Conservation (phyloP, 2,329 filamentous ascomycete genomes). For the Fusarium sp. region DNA sequence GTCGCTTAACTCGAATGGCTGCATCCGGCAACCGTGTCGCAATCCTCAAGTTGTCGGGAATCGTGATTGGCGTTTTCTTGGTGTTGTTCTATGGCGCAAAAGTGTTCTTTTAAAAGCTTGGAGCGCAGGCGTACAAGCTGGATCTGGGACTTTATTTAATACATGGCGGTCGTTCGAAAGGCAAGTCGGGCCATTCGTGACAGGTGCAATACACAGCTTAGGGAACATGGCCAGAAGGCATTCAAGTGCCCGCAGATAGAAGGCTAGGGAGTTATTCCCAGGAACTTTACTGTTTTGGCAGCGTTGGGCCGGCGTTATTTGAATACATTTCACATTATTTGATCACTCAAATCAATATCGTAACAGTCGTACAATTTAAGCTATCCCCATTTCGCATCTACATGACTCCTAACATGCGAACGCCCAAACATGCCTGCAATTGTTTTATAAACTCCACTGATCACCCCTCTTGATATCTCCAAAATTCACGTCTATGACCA, state of each 20-base stretch:
- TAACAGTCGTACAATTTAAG: constrained; percentile 34
- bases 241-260: constrained; percentile 13
- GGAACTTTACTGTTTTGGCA: constrained; percentile 32
- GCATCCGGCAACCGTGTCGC: constrained; percentile 90
- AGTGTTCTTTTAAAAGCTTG: constrained; percentile 67
- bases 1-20: constrained; percentile 89
- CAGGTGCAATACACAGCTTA: not conserved
- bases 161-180: not conserved
- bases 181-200: not conserved
- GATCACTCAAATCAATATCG: constrained; percentile 7
- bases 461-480: constrained; percentile 30
- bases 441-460: constrained; percentile 42
- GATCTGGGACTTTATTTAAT: constrained; percentile 7
- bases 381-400: constrained; percentile 48
- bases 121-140: constrained; percentile 13
- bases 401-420: constrained; percentile 54
- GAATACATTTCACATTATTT: constrained; percentile 39
- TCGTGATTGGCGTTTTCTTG: constrained; percentile 79
- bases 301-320: constrained; percentile 42
- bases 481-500: constrained; percentile 75
- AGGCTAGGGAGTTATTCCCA: constrained; percentile 13
- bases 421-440: constrained; percentile 51
- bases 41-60: constrained; percentile 88
- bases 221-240: not conserved
- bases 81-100: constrained; percentile 80